Base-by-base conservation (phyloP, 139 green algal species). In the Micromonas commoda region DNA sequence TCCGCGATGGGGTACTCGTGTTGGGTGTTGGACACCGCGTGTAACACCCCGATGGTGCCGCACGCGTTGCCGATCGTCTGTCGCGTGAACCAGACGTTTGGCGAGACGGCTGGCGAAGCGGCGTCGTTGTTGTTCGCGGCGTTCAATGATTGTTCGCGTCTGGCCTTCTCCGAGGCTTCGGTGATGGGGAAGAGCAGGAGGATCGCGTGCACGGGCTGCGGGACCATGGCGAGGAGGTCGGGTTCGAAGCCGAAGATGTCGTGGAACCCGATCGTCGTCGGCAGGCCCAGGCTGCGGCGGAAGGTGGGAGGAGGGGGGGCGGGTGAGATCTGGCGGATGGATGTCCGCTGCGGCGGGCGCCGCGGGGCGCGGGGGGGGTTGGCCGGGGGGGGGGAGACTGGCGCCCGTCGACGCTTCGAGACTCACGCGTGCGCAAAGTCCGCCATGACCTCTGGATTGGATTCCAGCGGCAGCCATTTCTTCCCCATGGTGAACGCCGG, bases 11-110 rank as follows among this genome's bases (percentile, higher is more conserved):
- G 9, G 45, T 57, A 57, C 16, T 57, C 16, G 9, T 57, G 9
- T 16, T 9, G 9, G 45, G 9, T 57, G 45, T 57, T 57, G 16
- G 9, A 20, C 34, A 72, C 67, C 37, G 82, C 82, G 81, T 97
- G 93, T 65, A 97, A 84, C 61, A 95, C 39, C 0, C 82, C 93
- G 29, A 97, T 96, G 21, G 92, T 97, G 45, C 93, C 93, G 85
- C 93, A 97, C 6, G 93, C 93, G 82, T 97, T 97, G 80, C 91
- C 85, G 39, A 97, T 91, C 1, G 89, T 96, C 79, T 96, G 93
- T 83, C 94, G 94, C 85, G 94, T 94, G 82, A 90, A 97, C 72
- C 88, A 96, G 3, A 75, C 35, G 19, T 63, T 63, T n/a, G 0
- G 2, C 0, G 23, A 19, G 35, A 63, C 68, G 68, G 4, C 68